Conservation (phyloP, 331 rosid genomes). For the Acacia pycnantha region DNA sequence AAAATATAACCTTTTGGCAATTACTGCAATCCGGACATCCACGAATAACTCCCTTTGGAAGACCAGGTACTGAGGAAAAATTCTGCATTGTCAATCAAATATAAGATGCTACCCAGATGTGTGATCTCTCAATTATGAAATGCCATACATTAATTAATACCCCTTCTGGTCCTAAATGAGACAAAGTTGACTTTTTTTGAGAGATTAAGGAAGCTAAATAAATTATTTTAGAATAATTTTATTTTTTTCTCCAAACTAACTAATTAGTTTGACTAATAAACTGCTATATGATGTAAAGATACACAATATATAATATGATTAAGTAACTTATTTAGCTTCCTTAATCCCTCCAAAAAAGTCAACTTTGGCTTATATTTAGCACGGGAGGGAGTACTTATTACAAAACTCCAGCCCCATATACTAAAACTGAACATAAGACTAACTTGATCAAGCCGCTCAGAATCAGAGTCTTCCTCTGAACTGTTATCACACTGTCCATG, state of each 20-base stretch:
- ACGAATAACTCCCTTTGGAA: constrained; percentile 88
- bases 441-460: constrained; percentile 74
- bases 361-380: too few species aligned
- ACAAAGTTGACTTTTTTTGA: too few species aligned
- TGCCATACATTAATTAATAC: neutral
- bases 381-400: neutral
- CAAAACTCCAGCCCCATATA: neutral
- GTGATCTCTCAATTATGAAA: constrained; percentile 22
- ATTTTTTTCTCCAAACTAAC: too few species aligned
- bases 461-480: constrained; percentile 67
- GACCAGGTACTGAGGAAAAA: constrained; percentile 49
- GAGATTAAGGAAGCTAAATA: too few species aligned
- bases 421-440: constrained; percentile 29
- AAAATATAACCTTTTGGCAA: constrained; percentile 82
- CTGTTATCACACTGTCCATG: constrained; percentile 48
- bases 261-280: too few species aligned
- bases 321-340: too few species aligned
- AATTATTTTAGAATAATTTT: too few species aligned
- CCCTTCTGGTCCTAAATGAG: too few species aligned
- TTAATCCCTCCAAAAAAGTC: too few species aligned
- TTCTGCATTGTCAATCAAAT: constrained; percentile 57
- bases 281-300: too few species aligned
- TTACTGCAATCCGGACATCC: constrained; percentile 84
- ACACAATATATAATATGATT: too few species aligned
- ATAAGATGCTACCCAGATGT: constrained; percentile 34